These are phyloP conservation scores for Aspergillus sp. DNA, from an alignment of 2,329 filamentous ascomycete genomes.

Conservation along the genomic window DNA sequence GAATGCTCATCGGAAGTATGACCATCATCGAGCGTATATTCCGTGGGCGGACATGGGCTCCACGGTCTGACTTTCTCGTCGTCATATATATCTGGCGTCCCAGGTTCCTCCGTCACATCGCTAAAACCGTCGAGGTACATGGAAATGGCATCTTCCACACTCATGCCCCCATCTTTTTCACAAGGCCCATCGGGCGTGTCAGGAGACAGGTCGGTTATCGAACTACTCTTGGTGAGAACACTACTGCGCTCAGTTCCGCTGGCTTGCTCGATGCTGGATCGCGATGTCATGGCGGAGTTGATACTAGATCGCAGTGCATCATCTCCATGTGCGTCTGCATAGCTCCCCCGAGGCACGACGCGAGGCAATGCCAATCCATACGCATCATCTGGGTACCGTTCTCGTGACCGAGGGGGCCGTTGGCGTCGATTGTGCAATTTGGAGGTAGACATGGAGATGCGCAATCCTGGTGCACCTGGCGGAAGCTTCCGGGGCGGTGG, in stretches of 20 bases:
- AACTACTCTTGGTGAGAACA: conserved; percentile 76
- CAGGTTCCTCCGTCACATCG: conserved; percentile 45
- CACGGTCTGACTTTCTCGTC: conserved; percentile 36
- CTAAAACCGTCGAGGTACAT: conserved; percentile 63
- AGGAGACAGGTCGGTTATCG: conserved; percentile 61
- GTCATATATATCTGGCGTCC: conserved; percentile 33
- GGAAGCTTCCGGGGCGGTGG: conserved; percentile 29
- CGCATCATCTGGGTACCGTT: conserved; percentile 29
- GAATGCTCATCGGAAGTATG: conserved; percentile 23
- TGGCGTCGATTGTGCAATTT: conserved; percentile 34
- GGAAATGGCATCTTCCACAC: conserved; percentile 62
- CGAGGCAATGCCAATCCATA: conserved; percentile 33
- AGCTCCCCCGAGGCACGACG: conserved; percentile 25
- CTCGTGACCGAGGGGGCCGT: conserved; percentile 27
- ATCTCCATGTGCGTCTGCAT: conserved; percentile 31
- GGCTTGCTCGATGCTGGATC: conserved; percentile 58
- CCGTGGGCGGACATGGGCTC: conserved; percentile 31
- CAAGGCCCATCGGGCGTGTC: conserved; percentile 69
- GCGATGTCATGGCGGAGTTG: conserved; percentile 61
- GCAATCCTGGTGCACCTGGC: conserved; percentile 31
- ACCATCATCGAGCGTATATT: conserved; percentile 30
- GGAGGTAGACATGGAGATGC: conserved; percentile 42
- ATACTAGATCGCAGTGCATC: conserved; percentile 56
- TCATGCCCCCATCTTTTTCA: conserved; percentile 55
- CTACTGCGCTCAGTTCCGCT: conserved; percentile 81